Conservation (phyloP, 208 protist species). For the Strigomonas galati region DNA sequence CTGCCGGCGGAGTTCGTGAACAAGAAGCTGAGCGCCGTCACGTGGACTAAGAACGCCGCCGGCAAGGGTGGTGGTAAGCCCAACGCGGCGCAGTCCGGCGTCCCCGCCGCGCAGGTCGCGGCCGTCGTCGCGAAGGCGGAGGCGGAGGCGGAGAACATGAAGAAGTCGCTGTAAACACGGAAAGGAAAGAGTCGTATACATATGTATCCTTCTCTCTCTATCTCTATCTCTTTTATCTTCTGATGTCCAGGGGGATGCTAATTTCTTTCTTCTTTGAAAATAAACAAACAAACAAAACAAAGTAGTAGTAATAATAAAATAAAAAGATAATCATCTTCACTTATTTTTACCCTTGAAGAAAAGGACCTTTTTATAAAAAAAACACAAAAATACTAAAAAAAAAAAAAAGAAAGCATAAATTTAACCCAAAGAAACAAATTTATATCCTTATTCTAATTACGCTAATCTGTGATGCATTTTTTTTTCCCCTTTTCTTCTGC, state of each 20-base stretch:
- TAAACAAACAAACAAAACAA: background rate
- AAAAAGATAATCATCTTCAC: conserved; percentile 1
- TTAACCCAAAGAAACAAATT: background rate
- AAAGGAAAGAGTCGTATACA: background rate
- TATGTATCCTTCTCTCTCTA: conserved; percentile 11
- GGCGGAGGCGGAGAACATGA: conserved; percentile 70
- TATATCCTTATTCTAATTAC: too few species aligned
- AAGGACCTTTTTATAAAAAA: conserved; percentile 6
- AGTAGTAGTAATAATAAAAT: background rate
- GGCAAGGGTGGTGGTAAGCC: conserved; percentile 92
- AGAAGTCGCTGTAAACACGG: conserved; percentile 23
- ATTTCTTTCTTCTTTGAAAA: too few species aligned
- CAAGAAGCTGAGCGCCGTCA: conserved; percentile 81
- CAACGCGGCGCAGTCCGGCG: conserved; percentile 81
- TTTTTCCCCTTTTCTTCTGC: conserved; percentile 16
- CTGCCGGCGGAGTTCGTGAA: conserved; percentile 63
- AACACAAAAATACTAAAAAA: conserved; percentile 9
- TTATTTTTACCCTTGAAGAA: background rate
- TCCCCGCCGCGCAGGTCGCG: conserved; percentile 43
- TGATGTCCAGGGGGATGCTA: background rate
- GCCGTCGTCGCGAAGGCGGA: conserved; percentile 51
- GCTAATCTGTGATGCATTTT: background rate
- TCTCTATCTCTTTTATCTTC: conserved; percentile 10
- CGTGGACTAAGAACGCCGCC: conserved; percentile 77
- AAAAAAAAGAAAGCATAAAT: conserved; percentile 4